These are phyloP conservation scores for Sphaerostilbella broomeana DNA, from an alignment of 2,329 filamentous ascomycete species.

Conservation along the genomic window DNA sequence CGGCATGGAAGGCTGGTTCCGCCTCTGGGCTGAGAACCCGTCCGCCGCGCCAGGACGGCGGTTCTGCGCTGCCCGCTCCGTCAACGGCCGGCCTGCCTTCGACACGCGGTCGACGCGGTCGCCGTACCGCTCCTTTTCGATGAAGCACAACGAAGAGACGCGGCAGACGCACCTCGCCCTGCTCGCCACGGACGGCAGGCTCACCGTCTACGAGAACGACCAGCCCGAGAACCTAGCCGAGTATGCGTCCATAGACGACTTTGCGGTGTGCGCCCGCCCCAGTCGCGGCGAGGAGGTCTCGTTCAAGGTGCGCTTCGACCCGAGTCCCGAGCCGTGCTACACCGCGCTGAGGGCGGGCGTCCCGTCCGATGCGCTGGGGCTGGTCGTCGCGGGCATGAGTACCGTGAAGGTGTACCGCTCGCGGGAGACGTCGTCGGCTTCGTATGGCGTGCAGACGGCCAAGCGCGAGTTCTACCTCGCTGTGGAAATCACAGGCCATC, in stretches of 20 bases:
- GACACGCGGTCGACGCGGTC: slow-evolving; percentile 50
- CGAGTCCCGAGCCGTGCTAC: slow-evolving; percentile 76
- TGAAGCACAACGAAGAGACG: slow-evolving; percentile 74
- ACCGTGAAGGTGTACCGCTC: slow-evolving; percentile 78
- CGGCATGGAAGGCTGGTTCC: slow-evolving; percentile 82
- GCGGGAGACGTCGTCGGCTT: slow-evolving; percentile 47
- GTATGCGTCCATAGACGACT: slow-evolving; percentile 69
- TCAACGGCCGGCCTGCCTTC: slow-evolving; percentile 44
- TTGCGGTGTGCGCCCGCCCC: slow-evolving; percentile 65
- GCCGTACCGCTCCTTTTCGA: slow-evolving; percentile 74
- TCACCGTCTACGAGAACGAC: slow-evolving; percentile 78
- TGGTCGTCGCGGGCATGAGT: slow-evolving; percentile 84
- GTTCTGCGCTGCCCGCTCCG: slow-evolving; percentile 59
- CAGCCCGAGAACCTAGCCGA: slow-evolving; percentile 74
- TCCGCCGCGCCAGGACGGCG: slow-evolving; percentile 72
- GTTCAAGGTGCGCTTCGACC: slow-evolving; percentile 83
- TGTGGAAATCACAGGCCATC: slow-evolving; percentile 66
- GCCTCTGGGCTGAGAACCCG: slow-evolving; percentile 88
- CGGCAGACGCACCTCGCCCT: slow-evolving; percentile 79
- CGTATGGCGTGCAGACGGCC: slow-evolving; percentile 46
- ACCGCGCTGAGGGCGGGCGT: slow-evolving; percentile 74
- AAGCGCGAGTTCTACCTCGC: slow-evolving; percentile 80
- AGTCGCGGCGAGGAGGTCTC: slow-evolving; percentile 76
- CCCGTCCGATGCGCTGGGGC: slow-evolving; percentile 66
- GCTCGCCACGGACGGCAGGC: slow-evolving; percentile 72